Percentiles rank a stretch among this genome's conserved stretches.
Conservation (phyloP, 2,329 filamentous ascomycete species). For the Aureobasidium musti region DNA sequence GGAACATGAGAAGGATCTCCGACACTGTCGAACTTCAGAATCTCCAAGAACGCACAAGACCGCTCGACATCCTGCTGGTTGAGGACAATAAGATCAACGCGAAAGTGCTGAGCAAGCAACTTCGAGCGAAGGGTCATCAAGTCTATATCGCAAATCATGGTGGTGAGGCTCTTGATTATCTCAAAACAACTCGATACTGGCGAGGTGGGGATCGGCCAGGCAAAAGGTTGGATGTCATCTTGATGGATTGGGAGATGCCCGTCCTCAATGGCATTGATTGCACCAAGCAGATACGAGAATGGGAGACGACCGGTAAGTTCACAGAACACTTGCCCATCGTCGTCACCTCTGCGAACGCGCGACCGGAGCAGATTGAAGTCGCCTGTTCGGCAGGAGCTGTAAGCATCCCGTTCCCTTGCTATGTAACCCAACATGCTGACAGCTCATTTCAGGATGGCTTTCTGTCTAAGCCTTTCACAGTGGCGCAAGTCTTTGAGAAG, state of each 20-base stretch:
- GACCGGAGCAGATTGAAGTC: conserved; percentile 70
- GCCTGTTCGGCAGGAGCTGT: conserved; percentile 72
- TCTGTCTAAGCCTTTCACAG: conserved; percentile 42
- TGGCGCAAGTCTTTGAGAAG: conserved; percentile 32
- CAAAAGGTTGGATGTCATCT: conserved; percentile 51
- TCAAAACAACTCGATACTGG: conserved; percentile 31
- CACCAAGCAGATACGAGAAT: conserved; percentile 65
- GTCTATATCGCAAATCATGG: conserved; percentile 36
- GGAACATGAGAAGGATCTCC: not conserved
- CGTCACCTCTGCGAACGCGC: conserved; percentile 76
- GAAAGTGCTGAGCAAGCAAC: conserved; percentile 36
- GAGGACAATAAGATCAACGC: conserved; percentile 40
- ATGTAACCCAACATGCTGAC: too few relatives aligned
- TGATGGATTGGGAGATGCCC: conserved; percentile 85
- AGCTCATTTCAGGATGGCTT: conserved; percentile 33
- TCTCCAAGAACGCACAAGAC: not conserved
- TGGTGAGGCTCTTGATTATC: conserved; percentile 35
- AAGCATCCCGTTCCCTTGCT: not conserved
- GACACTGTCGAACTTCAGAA: not conserved
- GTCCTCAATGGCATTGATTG: conserved; percentile 80
- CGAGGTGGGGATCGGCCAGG: not conserved
- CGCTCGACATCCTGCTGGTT: conserved; percentile 32
- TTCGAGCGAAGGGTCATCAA: conserved; percentile 35
- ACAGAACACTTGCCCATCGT: conserved; percentile 70
- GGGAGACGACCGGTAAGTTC: conserved; percentile 66